Evolutionary conservation across 2,329 filamentous ascomycete species (phyloP).

Genomic region (Pseudogymnoascus sp.): DNA sequence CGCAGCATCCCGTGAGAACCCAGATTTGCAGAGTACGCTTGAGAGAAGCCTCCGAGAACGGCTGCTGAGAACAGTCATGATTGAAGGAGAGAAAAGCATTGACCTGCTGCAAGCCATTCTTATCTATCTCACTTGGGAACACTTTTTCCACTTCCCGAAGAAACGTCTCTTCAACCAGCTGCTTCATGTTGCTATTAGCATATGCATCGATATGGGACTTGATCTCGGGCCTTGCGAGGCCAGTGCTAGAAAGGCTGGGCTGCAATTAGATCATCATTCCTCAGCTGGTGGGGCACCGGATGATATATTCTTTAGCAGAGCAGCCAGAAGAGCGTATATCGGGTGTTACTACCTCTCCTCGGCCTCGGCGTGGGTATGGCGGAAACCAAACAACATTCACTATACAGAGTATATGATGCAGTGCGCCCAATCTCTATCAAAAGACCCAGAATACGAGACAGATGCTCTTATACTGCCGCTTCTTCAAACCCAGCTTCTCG

Average conservation of each 20-base stretch:
- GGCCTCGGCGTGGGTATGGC: constrained; percentile 19
- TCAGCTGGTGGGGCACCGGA: background rate
- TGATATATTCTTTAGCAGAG: constrained; percentile 12
- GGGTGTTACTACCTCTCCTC: constrained; percentile 22
- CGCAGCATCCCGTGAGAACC: background rate
- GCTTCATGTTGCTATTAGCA: constrained; percentile 22
- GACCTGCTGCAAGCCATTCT: constrained; percentile 28
- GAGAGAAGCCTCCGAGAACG: background rate
- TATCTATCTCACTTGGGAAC: constrained; percentile 26
- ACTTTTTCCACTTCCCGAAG: constrained; percentile 19
- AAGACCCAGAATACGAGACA: constrained; percentile 22
- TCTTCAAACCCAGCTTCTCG: constrained; percentile 21
- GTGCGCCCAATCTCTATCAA: constrained; percentile 22
- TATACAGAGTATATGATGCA: constrained; percentile 19
- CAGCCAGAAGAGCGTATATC: constrained; percentile 19
- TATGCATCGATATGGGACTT: constrained; percentile 21
- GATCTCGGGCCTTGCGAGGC: constrained; percentile 18
- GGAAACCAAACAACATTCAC: constrained; percentile 18
- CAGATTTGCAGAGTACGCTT: background rate
- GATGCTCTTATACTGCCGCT: constrained; percentile 24
- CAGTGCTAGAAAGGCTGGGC: constrained; percentile 14
- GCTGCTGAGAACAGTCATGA: constrained; percentile 14
- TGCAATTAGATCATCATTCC: background rate
- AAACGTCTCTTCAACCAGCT: constrained; percentile 23
- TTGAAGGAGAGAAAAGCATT: constrained; percentile 24